Evolutionary conservation across 148 eudicot species (phyloP).

Genomic region (Fallopia convolvulus): DNA sequence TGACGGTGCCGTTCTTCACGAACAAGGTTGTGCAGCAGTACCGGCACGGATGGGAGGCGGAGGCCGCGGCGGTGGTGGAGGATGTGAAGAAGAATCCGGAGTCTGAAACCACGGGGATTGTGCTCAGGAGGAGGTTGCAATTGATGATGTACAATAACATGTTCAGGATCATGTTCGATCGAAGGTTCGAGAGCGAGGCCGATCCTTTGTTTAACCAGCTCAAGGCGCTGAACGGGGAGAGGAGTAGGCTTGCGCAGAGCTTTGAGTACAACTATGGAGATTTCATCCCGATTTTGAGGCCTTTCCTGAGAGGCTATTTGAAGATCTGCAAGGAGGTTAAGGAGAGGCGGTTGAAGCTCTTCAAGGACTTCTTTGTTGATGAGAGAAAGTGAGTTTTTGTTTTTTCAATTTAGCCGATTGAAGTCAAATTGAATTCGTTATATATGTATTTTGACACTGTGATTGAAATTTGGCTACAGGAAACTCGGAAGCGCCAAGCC

Average conservation of each 20-base stretch:
- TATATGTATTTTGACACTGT: neutral
- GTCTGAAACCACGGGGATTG: slow-evolving; percentile 25
- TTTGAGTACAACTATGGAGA: slow-evolving; percentile 56
- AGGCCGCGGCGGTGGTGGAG: slow-evolving; percentile 28
- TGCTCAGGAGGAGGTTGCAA: slow-evolving; percentile 38
- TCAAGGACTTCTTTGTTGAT: slow-evolving; percentile 31
- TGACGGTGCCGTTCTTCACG: slow-evolving; percentile 52
- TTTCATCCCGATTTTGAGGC: slow-evolving; percentile 46
- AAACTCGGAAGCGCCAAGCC: slow-evolving; percentile 26
- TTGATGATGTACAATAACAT: slow-evolving; percentile 43
- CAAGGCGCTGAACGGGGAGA: slow-evolving; percentile 31
- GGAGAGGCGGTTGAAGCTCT: slow-evolving; percentile 30
- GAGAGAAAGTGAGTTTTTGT: slow-evolving; percentile 28
- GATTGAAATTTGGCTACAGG: slow-evolving; percentile 14
- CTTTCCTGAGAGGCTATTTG: slow-evolving; percentile 39
- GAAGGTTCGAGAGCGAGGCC: slow-evolving; percentile 28
- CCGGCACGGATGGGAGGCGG: slow-evolving; percentile 39
- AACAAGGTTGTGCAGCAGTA: slow-evolving; percentile 44
- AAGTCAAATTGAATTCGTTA: neutral
- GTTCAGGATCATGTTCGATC: slow-evolving; percentile 50
- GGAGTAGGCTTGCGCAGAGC: slow-evolving; percentile 49
- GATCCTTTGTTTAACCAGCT: slow-evolving; percentile 35
- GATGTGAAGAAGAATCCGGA: slow-evolving; percentile 25
- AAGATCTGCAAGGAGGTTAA: slow-evolving; percentile 40
- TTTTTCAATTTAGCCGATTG: neutral